A percentile compares a stretch with the other conserved stretches of the same genome.
These are phyloP conservation scores for Penicillium angulare DNA, from an alignment of 495 filamentous ascomycete species.

Conservation along the genomic window DNA sequence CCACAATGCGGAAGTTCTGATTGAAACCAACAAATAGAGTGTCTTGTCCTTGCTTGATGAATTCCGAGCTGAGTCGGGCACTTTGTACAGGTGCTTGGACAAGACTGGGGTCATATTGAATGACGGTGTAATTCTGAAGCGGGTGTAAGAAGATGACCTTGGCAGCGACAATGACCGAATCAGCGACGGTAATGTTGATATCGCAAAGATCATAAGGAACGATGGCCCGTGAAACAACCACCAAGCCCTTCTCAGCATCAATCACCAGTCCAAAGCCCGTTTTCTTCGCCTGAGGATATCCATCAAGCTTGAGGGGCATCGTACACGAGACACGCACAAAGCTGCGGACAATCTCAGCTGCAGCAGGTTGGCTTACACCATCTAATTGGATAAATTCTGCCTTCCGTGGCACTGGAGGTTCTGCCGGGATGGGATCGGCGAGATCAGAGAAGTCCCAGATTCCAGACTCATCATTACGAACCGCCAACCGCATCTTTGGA, in stretches of 20 bases:
- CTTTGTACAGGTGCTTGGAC: constrained; percentile 91
- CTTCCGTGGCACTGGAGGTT: constrained; percentile 66
- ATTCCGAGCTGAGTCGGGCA: constrained; percentile 74
- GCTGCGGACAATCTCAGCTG: constrained; percentile 86
- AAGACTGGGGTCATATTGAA: constrained; percentile 90
- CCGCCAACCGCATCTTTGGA: constrained; percentile 86
- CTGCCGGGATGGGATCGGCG: constrained; percentile 71
- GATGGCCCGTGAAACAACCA: constrained; percentile 88
- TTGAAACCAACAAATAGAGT: constrained; percentile 98
- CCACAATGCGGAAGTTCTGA: constrained; percentile 87
- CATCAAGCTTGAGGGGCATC: constrained; percentile 94
- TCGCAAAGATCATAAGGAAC: constrained; percentile 97
- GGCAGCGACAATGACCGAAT: constrained; percentile 89
- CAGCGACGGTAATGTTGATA: constrained; percentile 90
- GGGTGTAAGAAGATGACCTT: constrained; percentile 97
- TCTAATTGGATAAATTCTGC: constrained; percentile 90
- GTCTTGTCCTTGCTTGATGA: constrained; percentile 84
- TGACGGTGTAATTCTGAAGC: constrained; percentile 94
- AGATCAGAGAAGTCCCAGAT: constrained; percentile 94
- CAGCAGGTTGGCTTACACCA: constrained; percentile 83
- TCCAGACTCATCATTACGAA: constrained; percentile 86
- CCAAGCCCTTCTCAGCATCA: constrained; percentile 92
- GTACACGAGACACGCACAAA: constrained; percentile 91
- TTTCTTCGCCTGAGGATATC: constrained; percentile 88
- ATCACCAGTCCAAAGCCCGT: constrained; percentile 94